Evolutionary conservation across 169 alveolate genomes (phyloP).

Genomic region (Eimeria acervulina): DNA sequence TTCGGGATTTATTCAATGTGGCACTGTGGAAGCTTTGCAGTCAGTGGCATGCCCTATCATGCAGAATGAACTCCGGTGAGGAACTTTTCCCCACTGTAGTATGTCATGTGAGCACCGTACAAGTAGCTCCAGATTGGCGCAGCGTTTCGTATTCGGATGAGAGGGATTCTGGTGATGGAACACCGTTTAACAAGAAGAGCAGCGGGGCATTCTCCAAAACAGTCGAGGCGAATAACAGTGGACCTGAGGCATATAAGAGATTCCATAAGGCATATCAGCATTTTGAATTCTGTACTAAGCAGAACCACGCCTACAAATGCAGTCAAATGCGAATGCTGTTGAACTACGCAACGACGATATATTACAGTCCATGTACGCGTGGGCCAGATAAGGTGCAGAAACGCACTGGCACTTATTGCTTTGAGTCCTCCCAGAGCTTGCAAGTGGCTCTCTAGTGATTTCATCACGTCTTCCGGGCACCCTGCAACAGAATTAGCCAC

Average conservation of each 20-base stretch:
- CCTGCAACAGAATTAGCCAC: background rate
- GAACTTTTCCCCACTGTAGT: background rate
- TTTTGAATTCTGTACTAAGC: background rate
- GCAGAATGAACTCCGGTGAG: background rate
- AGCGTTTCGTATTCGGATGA: constrained; percentile 1
- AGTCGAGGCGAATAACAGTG: constrained; percentile 35
- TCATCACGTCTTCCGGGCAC: background rate
- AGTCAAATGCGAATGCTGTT: background rate
- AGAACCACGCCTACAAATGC: background rate
- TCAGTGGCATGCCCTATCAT: background rate
- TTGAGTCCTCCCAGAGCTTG: constrained; percentile 48
- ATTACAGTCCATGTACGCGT: background rate
- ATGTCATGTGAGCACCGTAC: background rate
- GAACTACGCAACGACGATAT: background rate
- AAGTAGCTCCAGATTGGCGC: constrained; percentile 22
- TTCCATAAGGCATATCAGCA: background rate
- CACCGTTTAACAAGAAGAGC: constrained; percentile 34
- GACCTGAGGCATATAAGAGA: constrained; percentile 11
- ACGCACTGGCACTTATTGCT: constrained; percentile 37
- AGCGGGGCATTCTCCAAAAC: constrained; percentile 64
- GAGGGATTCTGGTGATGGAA: constrained; percentile 3
- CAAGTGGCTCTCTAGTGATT: constrained; percentile 27
- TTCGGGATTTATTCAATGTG: background rate
- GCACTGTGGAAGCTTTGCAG: background rate
- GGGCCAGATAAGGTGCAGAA: background rate